phyloP scores from a whole-genome alignment of 257 asterid genomes.

The Eustoma russellianum region DNA sequence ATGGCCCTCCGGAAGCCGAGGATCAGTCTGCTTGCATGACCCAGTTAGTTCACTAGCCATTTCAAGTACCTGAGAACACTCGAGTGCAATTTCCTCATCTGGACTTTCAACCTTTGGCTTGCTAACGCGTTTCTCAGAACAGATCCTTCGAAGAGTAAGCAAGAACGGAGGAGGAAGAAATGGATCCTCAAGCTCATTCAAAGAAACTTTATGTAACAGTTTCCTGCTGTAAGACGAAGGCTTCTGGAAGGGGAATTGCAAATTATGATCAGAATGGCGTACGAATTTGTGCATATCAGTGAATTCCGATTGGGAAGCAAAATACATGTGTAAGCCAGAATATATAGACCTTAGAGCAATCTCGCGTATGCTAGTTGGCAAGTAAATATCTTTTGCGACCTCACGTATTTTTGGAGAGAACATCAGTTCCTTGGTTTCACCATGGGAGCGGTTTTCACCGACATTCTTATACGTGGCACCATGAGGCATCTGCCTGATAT shows the following conservation, averaged over 20 bases:
- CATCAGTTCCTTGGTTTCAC: no score
- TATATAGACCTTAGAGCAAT: slow-evolving; percentile 42
- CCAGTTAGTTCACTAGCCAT: slow-evolving; percentile 27
- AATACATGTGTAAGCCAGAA: slow-evolving; percentile 31
- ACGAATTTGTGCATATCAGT: slow-evolving; percentile 20
- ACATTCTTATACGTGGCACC: slow-evolving; percentile 17
- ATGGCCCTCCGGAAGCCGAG: slow-evolving; percentile 21
- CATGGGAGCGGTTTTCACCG: slow-evolving; percentile 32
- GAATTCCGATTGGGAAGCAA: slow-evolving; percentile 31
- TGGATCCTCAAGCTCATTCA: slow-evolving; percentile 33
- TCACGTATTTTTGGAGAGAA: neutral
- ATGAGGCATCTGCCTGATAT: slow-evolving; percentile 14
- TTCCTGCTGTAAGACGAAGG: slow-evolving; percentile 25
- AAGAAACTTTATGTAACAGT: slow-evolving; percentile 36
- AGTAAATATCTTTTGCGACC: slow-evolving; percentile 34
- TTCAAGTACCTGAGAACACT: slow-evolving; percentile 40
- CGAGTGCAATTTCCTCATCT: slow-evolving; percentile 27
- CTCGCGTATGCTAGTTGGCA: slow-evolving; percentile 61
- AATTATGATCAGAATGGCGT: slow-evolving; percentile 29
- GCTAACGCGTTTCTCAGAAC: slow-evolving; percentile 7
- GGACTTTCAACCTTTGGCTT: slow-evolving; percentile 36
- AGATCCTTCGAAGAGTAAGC: slow-evolving; percentile 33
- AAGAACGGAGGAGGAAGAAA: slow-evolving; percentile 48
- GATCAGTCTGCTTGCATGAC: slow-evolving; percentile 12
- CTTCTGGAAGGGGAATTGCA: slow-evolving; percentile 31